Conservation (phyloP, 2,329 filamentous ascomycete species). For the Alternaria arbusti region DNA sequence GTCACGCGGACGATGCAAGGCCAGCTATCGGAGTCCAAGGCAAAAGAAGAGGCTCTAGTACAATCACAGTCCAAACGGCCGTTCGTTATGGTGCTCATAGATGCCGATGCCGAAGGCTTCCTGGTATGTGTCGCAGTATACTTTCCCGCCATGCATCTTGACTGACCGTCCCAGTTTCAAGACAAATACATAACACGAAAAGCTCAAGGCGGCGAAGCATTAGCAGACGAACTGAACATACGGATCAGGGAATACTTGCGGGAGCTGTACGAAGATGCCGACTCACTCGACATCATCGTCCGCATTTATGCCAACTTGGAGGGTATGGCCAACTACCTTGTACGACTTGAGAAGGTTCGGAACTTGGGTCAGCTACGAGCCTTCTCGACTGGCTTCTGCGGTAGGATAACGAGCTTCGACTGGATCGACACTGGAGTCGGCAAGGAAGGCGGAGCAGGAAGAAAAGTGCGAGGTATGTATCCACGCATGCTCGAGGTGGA, state of each 20-base stretch:
- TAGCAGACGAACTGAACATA: slow-evolving; percentile 45
- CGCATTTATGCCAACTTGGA: slow-evolving; percentile 47
- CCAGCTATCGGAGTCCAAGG: slow-evolving; percentile 31
- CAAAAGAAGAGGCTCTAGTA: slow-evolving; percentile 37
- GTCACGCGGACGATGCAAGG: slow-evolving; percentile 12
- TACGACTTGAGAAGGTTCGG: slow-evolving; percentile 43
- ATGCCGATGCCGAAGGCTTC: slow-evolving; percentile 47
- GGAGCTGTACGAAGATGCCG: slow-evolving; percentile 44
- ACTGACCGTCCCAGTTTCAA: slow-evolving; percentile 37
- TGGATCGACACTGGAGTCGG: slow-evolving; percentile 46
- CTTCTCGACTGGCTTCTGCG: slow-evolving; percentile 46
- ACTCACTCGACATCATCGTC: slow-evolving; percentile 43
- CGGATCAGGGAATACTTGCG: slow-evolving; percentile 45
- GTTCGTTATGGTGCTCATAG: slow-evolving; percentile 46
- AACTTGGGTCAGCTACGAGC: slow-evolving; percentile 46
- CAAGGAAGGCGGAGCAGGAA: slow-evolving; percentile 42
- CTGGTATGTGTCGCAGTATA: slow-evolving; percentile 26
- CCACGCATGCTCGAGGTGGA: background rate
- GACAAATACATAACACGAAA: slow-evolving; percentile 47
- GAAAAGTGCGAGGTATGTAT: slow-evolving; percentile 43
- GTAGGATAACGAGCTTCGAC: slow-evolving; percentile 46
- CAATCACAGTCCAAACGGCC: slow-evolving; percentile 44
- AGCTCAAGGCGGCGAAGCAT: slow-evolving; percentile 42
- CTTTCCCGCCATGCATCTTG: background rate
- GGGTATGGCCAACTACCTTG: slow-evolving; percentile 46